Percentiles rank a stretch among this genome's conserved stretches.
phyloP scores from a whole-genome alignment of 495 filamentous ascomycete species.

The Aspergillus panamensis region DNA sequence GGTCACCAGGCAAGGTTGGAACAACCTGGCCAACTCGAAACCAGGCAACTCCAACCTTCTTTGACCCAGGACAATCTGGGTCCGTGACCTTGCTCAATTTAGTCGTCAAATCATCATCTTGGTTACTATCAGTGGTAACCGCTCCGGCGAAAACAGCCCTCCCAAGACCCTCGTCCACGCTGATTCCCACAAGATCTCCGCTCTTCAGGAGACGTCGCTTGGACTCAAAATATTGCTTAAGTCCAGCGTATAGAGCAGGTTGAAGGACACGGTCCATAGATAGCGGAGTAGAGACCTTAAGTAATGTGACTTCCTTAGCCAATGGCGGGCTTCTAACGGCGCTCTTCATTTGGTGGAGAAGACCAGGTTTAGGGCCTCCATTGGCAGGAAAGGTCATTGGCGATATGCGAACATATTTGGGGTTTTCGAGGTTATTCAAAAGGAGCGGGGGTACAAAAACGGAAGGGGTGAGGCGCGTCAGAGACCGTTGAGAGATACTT shows the following conservation, averaged over 20 bases:
- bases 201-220: slow-evolving; percentile 73
- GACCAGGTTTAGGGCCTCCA: slow-evolving; percentile 32
- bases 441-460: slow-evolving; percentile 83
- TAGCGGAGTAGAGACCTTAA: slow-evolving; percentile 83
- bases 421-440: slow-evolving; percentile 74
- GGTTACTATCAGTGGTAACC: slow-evolving; percentile 52
- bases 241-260: slow-evolving; percentile 71
- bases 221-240: slow-evolving; percentile 83
- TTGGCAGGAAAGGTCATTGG: slow-evolving; percentile 51
- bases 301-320: slow-evolving; percentile 86
- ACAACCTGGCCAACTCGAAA: slow-evolving; percentile 77
- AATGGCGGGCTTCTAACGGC: slow-evolving; percentile 66
- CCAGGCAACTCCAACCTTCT: slow-evolving; percentile 72
- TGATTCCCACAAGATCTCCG: slow-evolving; percentile 83
- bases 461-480: slow-evolving; percentile 45
- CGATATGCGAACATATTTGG: slow-evolving; percentile 70
- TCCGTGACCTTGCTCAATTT: slow-evolving; percentile 38
- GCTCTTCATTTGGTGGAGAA: slow-evolving; percentile 44
- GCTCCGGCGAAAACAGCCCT: slow-evolving; percentile 65
- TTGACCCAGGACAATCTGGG: slow-evolving; percentile 24
- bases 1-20: slow-evolving; percentile 51
- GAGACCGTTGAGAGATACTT: slow-evolving; percentile 50
- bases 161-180: slow-evolving; percentile 78
- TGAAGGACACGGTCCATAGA: slow-evolving; percentile 82
- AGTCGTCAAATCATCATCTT: slow-evolving; percentile 60